phyloP scores from a whole-genome alignment of 305 asterid genomes.

The Petunia hybrid region DNA sequence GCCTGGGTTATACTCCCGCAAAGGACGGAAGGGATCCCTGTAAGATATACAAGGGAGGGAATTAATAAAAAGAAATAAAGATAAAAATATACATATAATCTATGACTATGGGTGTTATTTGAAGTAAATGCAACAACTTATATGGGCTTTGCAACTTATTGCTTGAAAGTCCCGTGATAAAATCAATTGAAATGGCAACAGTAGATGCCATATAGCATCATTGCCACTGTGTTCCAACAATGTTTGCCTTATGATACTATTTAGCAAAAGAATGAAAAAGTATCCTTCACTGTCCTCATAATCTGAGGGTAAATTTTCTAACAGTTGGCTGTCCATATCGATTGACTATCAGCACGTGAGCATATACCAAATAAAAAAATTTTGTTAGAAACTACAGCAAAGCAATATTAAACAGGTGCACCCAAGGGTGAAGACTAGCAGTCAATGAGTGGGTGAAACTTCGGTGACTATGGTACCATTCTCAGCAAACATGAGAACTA shows the following conservation, averaged over 20 bases:
- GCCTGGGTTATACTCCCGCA: conserved; percentile 70
- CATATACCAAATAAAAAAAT: conserved; percentile 17
- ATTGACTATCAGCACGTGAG: conserved; percentile 3
- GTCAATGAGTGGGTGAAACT: no score
- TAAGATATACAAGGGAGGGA: conserved; percentile 35
- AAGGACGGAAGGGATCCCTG: conserved; percentile 91
- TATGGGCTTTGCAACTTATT: background rate
- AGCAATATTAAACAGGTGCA: background rate
- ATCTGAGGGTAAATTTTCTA: conserved; percentile 22
- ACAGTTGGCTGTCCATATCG: background rate
- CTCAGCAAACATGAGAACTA: no score
- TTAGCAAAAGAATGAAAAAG: conserved; percentile 1
- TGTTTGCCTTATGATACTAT: background rate
- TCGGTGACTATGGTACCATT: no score
- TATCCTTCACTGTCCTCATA: conserved; percentile 14
- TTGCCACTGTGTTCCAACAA: background rate
- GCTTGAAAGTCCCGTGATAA: background rate
- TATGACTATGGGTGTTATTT: background rate
- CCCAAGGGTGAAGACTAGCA: no score
- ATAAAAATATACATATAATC: background rate
- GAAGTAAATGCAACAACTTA: conserved; percentile 34
- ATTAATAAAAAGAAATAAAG: conserved; percentile 8
- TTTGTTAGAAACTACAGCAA: conserved; percentile 21
- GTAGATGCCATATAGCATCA: background rate
- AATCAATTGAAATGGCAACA: conserved; percentile 14